Conservation (phyloP, 495 filamentous ascomycete species). For the Penicillium cataractarum region DNA sequence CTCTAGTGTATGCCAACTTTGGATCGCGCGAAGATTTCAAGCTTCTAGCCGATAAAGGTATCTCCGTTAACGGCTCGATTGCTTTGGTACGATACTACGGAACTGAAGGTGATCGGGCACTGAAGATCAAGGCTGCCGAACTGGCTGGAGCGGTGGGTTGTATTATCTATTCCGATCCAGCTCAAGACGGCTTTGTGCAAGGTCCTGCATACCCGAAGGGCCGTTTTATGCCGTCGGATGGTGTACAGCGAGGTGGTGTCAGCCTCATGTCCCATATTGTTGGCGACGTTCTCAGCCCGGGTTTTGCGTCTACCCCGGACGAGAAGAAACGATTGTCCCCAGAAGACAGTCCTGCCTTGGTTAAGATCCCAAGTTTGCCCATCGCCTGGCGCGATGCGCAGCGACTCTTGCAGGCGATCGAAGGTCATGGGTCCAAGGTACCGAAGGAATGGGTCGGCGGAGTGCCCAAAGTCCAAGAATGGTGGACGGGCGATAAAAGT, state of each 20-base stretch:
- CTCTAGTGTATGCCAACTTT: slow-evolving; percentile 92
- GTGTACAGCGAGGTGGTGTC: slow-evolving; percentile 82
- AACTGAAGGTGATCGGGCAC: slow-evolving; percentile 66
- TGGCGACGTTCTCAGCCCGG: slow-evolving; percentile 87
- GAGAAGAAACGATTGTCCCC: slow-evolving; percentile 63
- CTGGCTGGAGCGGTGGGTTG: slow-evolving; percentile 80
- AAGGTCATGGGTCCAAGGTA: slow-evolving; percentile 73
- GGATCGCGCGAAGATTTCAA: slow-evolving; percentile 84
- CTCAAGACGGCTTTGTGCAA: slow-evolving; percentile 73
- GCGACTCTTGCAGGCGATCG: slow-evolving; percentile 71
- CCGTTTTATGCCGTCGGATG: slow-evolving; percentile 74
- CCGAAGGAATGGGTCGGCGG: slow-evolving; percentile 77
- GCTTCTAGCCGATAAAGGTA: slow-evolving; percentile 65
- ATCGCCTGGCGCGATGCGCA: slow-evolving; percentile 88
- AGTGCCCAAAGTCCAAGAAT: slow-evolving; percentile 69
- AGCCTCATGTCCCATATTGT: slow-evolving; percentile 80
- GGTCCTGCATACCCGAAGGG: slow-evolving; percentile 74
- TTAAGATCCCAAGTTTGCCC: slow-evolving; percentile 85
- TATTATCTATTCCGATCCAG: slow-evolving; percentile 89
- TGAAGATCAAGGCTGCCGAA: slow-evolving; percentile 92
- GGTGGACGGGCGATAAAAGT: slow-evolving; percentile 79
- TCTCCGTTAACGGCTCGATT: slow-evolving; percentile 78
- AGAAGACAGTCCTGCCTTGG: slow-evolving; percentile 71
- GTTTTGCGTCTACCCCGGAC: slow-evolving; percentile 74
- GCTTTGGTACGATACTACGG: slow-evolving; percentile 82